phyloP scores from a whole-genome alignment of 768 basidiomycete species.

The Leucocoprinus sp. region DNA sequence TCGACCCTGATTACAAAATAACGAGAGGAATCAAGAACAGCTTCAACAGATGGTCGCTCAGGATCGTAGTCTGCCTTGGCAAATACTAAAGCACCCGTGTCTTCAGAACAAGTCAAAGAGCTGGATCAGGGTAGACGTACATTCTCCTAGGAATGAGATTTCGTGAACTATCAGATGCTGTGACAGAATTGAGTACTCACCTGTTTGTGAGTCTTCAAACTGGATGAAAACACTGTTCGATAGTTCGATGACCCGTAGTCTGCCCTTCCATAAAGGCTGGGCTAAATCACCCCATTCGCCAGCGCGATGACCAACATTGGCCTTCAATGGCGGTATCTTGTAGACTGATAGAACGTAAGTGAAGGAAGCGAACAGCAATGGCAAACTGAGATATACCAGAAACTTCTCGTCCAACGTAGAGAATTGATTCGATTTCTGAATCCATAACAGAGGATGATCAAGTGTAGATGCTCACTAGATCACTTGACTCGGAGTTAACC shows the following conservation, averaged over 20 bases:
- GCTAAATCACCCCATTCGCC: constrained; percentile 88
- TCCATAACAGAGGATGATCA: constrained; percentile 19
- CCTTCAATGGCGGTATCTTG: constrained; percentile 82
- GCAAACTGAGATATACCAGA: constrained; percentile 49
- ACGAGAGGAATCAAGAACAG: constrained; percentile 90
- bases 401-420: constrained; percentile 86
- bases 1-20: constrained; percentile 93
- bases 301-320: constrained; percentile 85
- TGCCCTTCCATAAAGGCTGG: constrained; percentile 84
- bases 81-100: constrained; percentile 48
- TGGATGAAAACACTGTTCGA: constrained; percentile 58
- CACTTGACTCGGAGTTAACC: constrained; percentile 2
- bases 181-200: constrained; percentile 34
- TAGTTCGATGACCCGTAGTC: constrained; percentile 78
- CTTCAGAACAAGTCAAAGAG: constrained; percentile 1
- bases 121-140: constrained; percentile 32
- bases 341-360: constrained; percentile 49
- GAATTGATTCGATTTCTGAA: constrained; percentile 83
- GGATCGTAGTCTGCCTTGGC: constrained; percentile 80
- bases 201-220: constrained; percentile 75
- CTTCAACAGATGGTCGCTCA: constrained; percentile 77
- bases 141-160: constrained; percentile 40
- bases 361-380: constrained; percentile 9
- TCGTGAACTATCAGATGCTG: neutral
- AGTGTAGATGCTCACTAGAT: neutral